Conservation (phyloP, 2,329 filamentous ascomycete genomes). For the Colletotrichum sp. region DNA sequence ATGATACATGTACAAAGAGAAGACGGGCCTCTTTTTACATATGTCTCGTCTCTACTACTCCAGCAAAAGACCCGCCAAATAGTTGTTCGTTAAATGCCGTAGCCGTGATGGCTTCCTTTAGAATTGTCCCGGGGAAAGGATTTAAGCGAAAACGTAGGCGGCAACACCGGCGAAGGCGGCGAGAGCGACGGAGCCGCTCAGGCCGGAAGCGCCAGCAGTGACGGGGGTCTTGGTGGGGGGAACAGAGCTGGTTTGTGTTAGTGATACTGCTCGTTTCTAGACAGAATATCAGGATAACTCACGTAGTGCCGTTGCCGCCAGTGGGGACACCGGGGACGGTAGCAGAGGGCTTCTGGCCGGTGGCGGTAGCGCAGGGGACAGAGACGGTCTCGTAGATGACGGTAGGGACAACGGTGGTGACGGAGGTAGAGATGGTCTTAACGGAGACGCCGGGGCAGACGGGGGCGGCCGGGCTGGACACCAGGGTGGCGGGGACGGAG, state of each 20-base stretch:
- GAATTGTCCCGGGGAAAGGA: slow-evolving; percentile 32
- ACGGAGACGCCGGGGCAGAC: slow-evolving; percentile 43
- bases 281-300: slow-evolving; percentile 22
- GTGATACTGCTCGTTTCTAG: not conserved
- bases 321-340: slow-evolving; percentile 25
- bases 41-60: not conserved
- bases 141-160: slow-evolving; percentile 62
- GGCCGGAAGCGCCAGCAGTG: slow-evolving; percentile 57
- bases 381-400: slow-evolving; percentile 53
- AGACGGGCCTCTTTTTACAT: slow-evolving; percentile 35
- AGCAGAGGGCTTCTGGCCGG: slow-evolving; percentile 23
- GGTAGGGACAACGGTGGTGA: slow-evolving; percentile 61
- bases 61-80: slow-evolving; percentile 31
- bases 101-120: slow-evolving; percentile 43
- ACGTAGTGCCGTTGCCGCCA: slow-evolving; percentile 30
- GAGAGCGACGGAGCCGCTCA: slow-evolving; percentile 58
- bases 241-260: slow-evolving; percentile 25
- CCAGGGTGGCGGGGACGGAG: slow-evolving; percentile 22
- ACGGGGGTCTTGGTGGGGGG: slow-evolving; percentile 37
- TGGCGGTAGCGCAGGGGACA: slow-evolving; percentile 44
- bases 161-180: slow-evolving; percentile 60
- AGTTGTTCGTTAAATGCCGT: slow-evolving; percentile 41
- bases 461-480: slow-evolving; percentile 17
- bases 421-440: slow-evolving; percentile 58
- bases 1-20: slow-evolving; percentile 26